Conservation (phyloP, 805 yeast species). For the Cyberlindnera japonica region DNA sequence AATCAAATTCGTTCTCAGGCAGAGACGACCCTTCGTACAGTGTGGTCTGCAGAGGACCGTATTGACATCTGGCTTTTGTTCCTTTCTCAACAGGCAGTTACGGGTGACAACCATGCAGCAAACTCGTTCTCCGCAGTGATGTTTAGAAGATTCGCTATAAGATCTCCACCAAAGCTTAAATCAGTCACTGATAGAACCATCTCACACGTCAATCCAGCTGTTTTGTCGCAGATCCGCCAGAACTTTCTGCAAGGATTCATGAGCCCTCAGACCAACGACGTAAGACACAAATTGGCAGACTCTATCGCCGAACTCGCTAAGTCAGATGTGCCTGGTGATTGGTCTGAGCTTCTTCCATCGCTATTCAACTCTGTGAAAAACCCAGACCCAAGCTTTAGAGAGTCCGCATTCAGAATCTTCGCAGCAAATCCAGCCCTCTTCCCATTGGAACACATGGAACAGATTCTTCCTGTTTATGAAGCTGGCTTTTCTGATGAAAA, state of each 20-base stretch:
- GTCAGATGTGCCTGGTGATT: slow-evolving; percentile 51
- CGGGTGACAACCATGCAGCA: slow-evolving; percentile 55
- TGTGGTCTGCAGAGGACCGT: slow-evolving; percentile 69
- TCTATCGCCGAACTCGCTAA: slow-evolving; percentile 91
- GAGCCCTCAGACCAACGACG: slow-evolving; percentile 62
- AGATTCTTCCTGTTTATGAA: slow-evolving; percentile 66
- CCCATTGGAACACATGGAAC: slow-evolving; percentile 51
- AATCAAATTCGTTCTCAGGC: slow-evolving; percentile 74
- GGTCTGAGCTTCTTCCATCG: slow-evolving; percentile 80
- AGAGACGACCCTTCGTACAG: slow-evolving; percentile 64
- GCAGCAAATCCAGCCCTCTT: slow-evolving; percentile 79
- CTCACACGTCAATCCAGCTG: slow-evolving; percentile 60
- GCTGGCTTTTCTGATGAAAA: slow-evolving; percentile 74
- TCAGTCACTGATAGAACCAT: slow-evolving; percentile 74
- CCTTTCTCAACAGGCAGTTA: slow-evolving; percentile 73
- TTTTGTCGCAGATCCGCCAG: slow-evolving; percentile 57
- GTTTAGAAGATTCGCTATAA: slow-evolving; percentile 80
- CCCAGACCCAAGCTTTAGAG: slow-evolving; percentile 67
- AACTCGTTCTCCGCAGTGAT: slow-evolving; percentile 81
- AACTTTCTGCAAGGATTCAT: slow-evolving; percentile 72
- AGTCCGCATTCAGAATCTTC: slow-evolving; percentile 86
- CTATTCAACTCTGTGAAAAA: slow-evolving; percentile 60
- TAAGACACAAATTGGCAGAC: slow-evolving; percentile 90
- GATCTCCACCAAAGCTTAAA: slow-evolving; percentile 64
- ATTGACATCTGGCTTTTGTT: slow-evolving; percentile 72